A percentile compares a stretch with the other conserved stretches of the same genome.
Conservation (phyloP, 129 eudicot genomes). For the Saussurea involucrata region DNA sequence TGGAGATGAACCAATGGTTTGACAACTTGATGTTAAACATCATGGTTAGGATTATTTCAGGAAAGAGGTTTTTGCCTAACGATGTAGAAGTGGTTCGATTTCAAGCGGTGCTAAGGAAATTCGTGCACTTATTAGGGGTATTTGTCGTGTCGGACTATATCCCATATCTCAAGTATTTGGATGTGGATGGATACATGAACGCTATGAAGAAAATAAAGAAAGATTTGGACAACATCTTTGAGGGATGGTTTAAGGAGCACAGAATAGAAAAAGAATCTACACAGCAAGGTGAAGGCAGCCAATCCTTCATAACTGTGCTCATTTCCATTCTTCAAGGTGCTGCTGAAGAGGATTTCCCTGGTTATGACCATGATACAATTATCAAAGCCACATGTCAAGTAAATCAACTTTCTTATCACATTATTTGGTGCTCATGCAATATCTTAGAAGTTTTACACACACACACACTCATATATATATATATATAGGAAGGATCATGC, state of each 20-base stretch:
- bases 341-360: neutral
- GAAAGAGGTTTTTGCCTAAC: neutral
- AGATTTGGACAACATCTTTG: slow-evolving; percentile 17
- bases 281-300: neutral
- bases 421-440: neutral
- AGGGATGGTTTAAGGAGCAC: slow-evolving; percentile 28
- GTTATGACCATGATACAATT: slow-evolving; percentile 12
- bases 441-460: neutral
- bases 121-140: slow-evolving; percentile 13
- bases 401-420: neutral
- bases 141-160: slow-evolving; percentile 21
- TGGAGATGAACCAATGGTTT: slow-evolving; percentile 10
- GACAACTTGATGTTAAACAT: neutral
- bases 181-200: slow-evolving; percentile 22
- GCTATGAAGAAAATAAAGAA: slow-evolving; percentile 11
- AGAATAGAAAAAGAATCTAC: neutral
- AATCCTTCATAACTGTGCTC: slow-evolving; percentile 28
- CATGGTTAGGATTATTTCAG: neutral
- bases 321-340: slow-evolving; percentile 1
- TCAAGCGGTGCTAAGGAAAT: neutral
- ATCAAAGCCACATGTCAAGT: slow-evolving; percentile 31
- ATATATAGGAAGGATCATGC: too few relatives aligned
- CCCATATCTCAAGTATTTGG: slow-evolving; percentile 25
- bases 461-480: too few relatives aligned
- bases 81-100: neutral